These are phyloP conservation scores for Vanrija humicola DNA, from an alignment of 1,284 basidiomycete genomes.

Conservation along the genomic window DNA sequence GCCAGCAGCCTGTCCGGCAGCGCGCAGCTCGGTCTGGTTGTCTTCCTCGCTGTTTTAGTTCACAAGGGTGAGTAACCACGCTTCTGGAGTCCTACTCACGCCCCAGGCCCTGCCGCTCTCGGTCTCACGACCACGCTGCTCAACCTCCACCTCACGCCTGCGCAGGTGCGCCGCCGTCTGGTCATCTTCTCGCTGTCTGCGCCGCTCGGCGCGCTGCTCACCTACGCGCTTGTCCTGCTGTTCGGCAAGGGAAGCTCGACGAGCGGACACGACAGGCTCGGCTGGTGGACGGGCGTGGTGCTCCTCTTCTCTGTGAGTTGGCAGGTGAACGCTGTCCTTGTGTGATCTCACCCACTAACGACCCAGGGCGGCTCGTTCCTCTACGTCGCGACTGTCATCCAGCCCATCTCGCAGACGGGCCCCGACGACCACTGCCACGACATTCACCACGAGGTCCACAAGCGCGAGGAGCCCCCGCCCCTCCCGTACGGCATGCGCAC, in stretches of 20 bases:
- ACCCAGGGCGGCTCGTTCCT: conserved; percentile 87
- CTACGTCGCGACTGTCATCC: conserved; percentile 87
- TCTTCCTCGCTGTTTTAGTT: conserved; percentile 80
- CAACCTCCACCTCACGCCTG: conserved; percentile 63
- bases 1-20: conserved; percentile 53
- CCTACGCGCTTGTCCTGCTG: conserved; percentile 62
- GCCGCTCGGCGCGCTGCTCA: conserved; percentile 66
- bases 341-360: neutral
- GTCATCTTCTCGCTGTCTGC: conserved; percentile 75
- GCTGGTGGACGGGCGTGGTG: conserved; percentile 61
- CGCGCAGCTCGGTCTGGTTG: conserved; percentile 62
- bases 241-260: conserved; percentile 46
- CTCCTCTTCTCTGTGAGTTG: conserved; percentile 47
- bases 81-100: neutral
- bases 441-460: conserved; percentile 30
- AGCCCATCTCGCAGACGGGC: conserved; percentile 55
- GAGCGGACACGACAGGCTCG: conserved; percentile 24
- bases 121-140: conserved; percentile 76
- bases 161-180: conserved; percentile 68
- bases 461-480: conserved; percentile 50
- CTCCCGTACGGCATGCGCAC: conserved; percentile 51
- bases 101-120: conserved; percentile 72
- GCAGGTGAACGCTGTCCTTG: neutral
- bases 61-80: conserved; percentile 67
- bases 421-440: conserved; percentile 20